A percentile compares a stretch with the other conserved stretches of the same genome.
Conservation (phyloP, 2,329 filamentous ascomycete species). For the Thelonectria blattea region DNA sequence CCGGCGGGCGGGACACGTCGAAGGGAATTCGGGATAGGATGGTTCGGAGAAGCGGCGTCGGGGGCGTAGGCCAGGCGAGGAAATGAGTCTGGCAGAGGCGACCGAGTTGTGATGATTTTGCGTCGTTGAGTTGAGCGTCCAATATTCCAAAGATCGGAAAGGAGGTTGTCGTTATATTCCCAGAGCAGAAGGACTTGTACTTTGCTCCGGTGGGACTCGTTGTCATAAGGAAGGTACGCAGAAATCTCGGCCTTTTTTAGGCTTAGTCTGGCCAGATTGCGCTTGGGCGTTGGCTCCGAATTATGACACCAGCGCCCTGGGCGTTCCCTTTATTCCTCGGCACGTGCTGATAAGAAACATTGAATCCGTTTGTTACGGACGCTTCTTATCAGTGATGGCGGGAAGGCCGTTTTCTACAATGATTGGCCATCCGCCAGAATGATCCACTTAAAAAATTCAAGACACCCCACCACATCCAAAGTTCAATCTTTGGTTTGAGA, state of each 20-base stretch:
- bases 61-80: constrained; percentile 5
- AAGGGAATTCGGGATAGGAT: constrained; percentile 14
- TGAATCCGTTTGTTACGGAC: constrained; percentile 18
- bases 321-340: constrained; percentile 22
- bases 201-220: constrained; percentile 1
- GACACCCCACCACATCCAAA: constrained; percentile 34
- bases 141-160: constrained; percentile 23
- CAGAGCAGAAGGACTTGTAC: background rate
- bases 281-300: background rate
- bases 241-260: background rate
- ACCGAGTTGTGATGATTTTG: constrained; percentile 28
- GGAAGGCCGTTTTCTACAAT: constrained; percentile 3
- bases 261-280: background rate
- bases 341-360: constrained; percentile 37
- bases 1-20: constrained; percentile 22
- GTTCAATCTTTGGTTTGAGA: constrained; percentile 13
- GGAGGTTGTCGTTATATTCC: constrained; percentile 34
- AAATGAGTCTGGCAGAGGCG: constrained; percentile 16
- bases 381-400: constrained; percentile 17
- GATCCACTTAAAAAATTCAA: constrained; percentile 40
- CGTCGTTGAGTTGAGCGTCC: constrained; percentile 25
- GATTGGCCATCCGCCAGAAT: constrained; percentile 3
- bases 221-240: constrained; percentile 5
- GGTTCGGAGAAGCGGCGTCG: constrained; percentile 11
- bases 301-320: constrained; percentile 3